Evolutionary conservation across 495 filamentous ascomycete species (phyloP).

Genomic region (Clavariopsis aquatica): DNA sequence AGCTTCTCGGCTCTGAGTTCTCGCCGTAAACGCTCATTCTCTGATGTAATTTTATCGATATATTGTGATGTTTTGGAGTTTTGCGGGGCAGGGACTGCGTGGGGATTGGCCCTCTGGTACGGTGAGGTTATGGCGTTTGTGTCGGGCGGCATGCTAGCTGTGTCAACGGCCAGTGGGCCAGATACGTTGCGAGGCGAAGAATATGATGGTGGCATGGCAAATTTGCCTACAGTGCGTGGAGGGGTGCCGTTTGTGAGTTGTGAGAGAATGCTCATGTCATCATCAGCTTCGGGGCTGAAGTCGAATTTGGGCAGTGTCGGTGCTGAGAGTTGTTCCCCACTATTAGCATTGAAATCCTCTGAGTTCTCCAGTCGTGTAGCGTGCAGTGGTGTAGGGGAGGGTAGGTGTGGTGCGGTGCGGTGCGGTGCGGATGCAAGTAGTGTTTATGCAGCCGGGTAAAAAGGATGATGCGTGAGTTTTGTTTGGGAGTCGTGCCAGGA

Average conservation of each 20-base stretch:
- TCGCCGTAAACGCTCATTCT: slow-evolving; percentile 32
- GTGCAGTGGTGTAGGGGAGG: not conserved
- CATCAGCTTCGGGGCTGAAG: not conserved
- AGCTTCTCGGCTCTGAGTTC: slow-evolving; percentile 31
- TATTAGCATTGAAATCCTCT: slow-evolving; percentile 6
- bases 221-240: not conserved
- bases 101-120: slow-evolving; percentile 29
- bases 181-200: slow-evolving; percentile 31
- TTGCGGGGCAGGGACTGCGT: slow-evolving; percentile 13
- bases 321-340: not conserved
- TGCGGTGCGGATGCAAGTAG: not conserved
- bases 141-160: slow-evolving; percentile 1
- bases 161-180: slow-evolving; percentile 30
- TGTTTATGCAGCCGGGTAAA: slow-evolving; percentile 11
- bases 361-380: not conserved
- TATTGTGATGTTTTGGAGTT: slow-evolving; percentile 36
- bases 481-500: slow-evolving; percentile 1
- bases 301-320: slow-evolving; percentile 2
- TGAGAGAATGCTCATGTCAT: slow-evolving; percentile 26
- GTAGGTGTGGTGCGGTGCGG: not conserved
- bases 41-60: slow-evolving; percentile 34
- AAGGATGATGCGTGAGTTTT: slow-evolving; percentile 8
- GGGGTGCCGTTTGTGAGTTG: slow-evolving; percentile 1
- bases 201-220: slow-evolving; percentile 9
- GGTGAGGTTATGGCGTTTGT: not conserved